phyloP scores from a whole-genome alignment of 345 rosid species.

The Noccaea caerulescens region DNA sequence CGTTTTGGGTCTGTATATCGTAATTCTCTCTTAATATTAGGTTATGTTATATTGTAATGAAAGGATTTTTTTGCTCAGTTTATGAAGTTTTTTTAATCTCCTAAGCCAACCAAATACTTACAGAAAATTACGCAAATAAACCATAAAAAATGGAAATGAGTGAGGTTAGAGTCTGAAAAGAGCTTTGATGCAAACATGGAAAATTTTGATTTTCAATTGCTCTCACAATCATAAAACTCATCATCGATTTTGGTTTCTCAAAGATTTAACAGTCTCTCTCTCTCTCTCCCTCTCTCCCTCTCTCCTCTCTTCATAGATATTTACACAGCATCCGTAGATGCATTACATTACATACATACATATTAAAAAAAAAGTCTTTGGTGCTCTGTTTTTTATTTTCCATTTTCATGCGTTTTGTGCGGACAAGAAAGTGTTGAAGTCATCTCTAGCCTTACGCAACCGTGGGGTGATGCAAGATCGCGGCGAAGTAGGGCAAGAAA shows the following conservation, averaged over 20 bases:
- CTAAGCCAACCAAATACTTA: not conserved
- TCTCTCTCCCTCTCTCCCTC: conserved; percentile 15
- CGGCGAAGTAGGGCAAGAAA: conserved; percentile 57
- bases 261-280: conserved; percentile 20
- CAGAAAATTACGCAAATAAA: not conserved
- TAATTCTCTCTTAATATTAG: conserved; percentile 21
- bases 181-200: conserved; percentile 13
- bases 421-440: conserved; percentile 63
- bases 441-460: conserved; percentile 56
- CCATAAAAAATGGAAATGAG: not conserved
- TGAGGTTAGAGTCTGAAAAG: not conserved
- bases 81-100: conserved; percentile 3
- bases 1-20: conserved; percentile 31
- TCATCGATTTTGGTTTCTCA: conserved; percentile 17
- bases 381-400: not conserved
- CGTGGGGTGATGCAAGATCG: conserved; percentile 69
- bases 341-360: conserved; percentile 17
- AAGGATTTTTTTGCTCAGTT: not conserved
- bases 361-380: not conserved
- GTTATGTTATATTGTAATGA: conserved; percentile 8
- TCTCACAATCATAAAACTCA: not conserved
- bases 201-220: not conserved
- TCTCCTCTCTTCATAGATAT: conserved; percentile 23
- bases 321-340: conserved; percentile 31
- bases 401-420: conserved; percentile 57